Base-by-base conservation (phyloP, 169 alveolate genomes). In the Cyclospora cayetanensis region DNA sequence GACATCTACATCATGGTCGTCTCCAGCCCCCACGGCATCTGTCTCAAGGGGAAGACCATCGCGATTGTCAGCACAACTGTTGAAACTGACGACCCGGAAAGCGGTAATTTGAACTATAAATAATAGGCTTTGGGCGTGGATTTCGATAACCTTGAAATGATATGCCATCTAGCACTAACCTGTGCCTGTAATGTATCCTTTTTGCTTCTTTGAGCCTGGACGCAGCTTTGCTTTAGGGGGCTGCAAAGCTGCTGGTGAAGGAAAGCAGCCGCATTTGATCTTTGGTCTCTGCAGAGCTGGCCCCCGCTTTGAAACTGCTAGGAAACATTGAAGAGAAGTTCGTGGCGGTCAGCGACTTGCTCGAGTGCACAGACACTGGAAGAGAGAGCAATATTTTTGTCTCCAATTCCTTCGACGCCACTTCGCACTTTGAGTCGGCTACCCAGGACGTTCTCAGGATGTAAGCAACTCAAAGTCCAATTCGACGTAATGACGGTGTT, bases 391-490 rank as follows among this genome's bases (percentile, higher is more conserved):
- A 39, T 46, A 31, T 98, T 22, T 98, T 94, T 93, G 98, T 99
- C 34, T 96, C 99, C 34, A 95, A 95, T 68, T 96, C 99, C 29
- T 98, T 98, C 95, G 99, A 98, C 90, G 99, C 99, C 22, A 96
- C 99, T 53, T 96, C 99, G 65, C 99, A 99, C 95, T 99, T 99
- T 93, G 99, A 99, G 94, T 94, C 98, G 42, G 99, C 99, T n/a
- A 95, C 99, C 41, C 97, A 97, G 52, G 99, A 98, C 90, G 99
- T 98, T 20, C 94, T 99, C 55, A 88, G 93, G 82, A 95, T 96
- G 96, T 96, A 93, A 90, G 97, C 1, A 15, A 53, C 60, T 18
- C 31, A 0, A 53, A 22, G n/a, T 22, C 22, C n/a, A 22, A 53
- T 20, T 20, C 22, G 66, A 53, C n/a, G 66, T 22, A 53, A 22